Evolutionary conservation across 2,329 filamentous ascomycete genomes (phyloP), one percentile per base, ranked within the genome.

Genomic region (Fusarium sp.): DNA sequence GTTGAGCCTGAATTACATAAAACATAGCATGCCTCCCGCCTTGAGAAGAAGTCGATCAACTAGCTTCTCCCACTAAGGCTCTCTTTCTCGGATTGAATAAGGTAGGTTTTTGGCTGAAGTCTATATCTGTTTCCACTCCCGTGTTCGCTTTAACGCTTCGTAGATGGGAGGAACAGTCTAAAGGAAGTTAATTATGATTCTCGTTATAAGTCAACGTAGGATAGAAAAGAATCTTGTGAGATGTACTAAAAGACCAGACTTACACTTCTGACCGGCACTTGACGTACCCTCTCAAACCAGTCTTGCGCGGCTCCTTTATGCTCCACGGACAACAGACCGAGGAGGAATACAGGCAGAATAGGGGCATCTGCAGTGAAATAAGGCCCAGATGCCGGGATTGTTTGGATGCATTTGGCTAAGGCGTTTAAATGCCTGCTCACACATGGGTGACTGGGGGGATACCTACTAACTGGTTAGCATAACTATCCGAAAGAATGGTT

Each of bases 321-420:
- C 51, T 54, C 22, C n/a, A 6, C 41, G 27, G 51, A 54, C 40
- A 54, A 54, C 22, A 54, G 22, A 34, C 51, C 51, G 4, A 54
- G 51, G 18, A 54, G n/a, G 40, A 54, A 54, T 34, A 54, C 51
- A 54, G 51, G 51, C 18, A 54, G 37, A 54, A 54, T 45, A 54
- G 51, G 51, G 40, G 51, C 51, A 45, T 45, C 18, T 54, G 37
- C 51, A 30, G 51, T 54, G 25, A 54, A 54, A 45, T 18, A 18
- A 32, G 20, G 18, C 11, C 51, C 51, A 30, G 51, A 54, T 54
- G 51, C 13, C 29, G 51, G 51, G 41, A 54, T 14, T 13, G 37
- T 27, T 54, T 54, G 51, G 40, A 54, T 54, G 51, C 51, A 54
- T 45, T 54, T 45, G 27, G 51, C 51, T 34, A 54, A 45, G 40